A percentile compares a stretch with the other conserved stretches of the same genome.
These are phyloP conservation scores for Rosa lucieae DNA, from an alignment of 306 rosid genomes.

Conservation along the genomic window DNA sequence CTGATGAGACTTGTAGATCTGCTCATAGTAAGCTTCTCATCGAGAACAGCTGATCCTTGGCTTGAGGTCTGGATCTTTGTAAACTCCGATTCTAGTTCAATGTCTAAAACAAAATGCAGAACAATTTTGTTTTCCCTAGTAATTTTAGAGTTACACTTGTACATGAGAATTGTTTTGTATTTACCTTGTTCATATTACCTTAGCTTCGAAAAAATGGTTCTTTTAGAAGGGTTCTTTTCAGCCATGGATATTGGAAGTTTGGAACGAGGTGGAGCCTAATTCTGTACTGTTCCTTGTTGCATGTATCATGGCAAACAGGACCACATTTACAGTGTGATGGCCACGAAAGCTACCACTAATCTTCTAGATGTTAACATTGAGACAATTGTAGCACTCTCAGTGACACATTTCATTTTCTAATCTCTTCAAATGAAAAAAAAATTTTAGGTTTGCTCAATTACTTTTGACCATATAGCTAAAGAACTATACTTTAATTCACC, in stretches of 20 bases:
- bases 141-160: slow-evolving; percentile 34
- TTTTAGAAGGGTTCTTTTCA: background rate
- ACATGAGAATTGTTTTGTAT: slow-evolving; percentile 29
- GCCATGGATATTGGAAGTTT: background rate
- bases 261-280: background rate
- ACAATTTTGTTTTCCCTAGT: background rate
- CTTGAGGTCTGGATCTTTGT: slow-evolving; percentile 3
- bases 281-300: background rate
- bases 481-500: background rate
- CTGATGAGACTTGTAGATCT: slow-evolving; percentile 7
- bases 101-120: background rate
- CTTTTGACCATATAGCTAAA: slow-evolving; percentile 15
- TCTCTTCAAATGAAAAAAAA: slow-evolving; percentile 6
- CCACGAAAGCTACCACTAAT: slow-evolving; percentile 1
- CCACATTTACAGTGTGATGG: slow-evolving; percentile 1
- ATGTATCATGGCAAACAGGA: background rate
- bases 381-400: background rate
- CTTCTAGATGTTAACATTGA: background rate
- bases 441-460: background rate
- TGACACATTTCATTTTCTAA: background rate
- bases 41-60: slow-evolving; percentile 12
- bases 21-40: slow-evolving; percentile 15
- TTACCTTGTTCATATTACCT: slow-evolving; percentile 11
- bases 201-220: background rate
- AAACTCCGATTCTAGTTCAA: slow-evolving; percentile 1